phyloP scores from a whole-genome alignment of 1,284 basidiomycete species.

The Cutaneotrichosporon sp. region DNA sequence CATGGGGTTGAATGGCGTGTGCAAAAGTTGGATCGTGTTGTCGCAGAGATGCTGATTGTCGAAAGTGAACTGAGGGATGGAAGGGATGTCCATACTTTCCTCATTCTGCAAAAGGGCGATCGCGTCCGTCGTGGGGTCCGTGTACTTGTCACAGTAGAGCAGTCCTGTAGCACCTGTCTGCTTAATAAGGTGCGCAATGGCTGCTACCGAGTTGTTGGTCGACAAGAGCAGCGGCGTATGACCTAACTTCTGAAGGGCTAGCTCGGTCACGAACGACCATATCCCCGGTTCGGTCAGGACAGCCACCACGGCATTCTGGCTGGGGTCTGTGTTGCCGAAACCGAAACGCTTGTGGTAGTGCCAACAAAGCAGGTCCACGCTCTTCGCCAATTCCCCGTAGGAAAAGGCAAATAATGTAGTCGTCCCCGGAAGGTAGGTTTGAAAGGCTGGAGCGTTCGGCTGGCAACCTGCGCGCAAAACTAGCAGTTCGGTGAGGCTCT shows the following conservation, averaged over 20 bases:
- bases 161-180: slow-evolving; percentile 34
- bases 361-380: not conserved
- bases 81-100: too few relatives aligned
- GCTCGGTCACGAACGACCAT: slow-evolving; percentile 49
- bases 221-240: slow-evolving; percentile 52
- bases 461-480: too few relatives aligned
- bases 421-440: too few relatives aligned
- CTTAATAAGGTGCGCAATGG: slow-evolving; percentile 56
- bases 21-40: too few relatives aligned
- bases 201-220: slow-evolving; percentile 57
- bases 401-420: not conserved
- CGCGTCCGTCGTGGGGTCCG: too few relatives aligned
- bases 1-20: slow-evolving; percentile 38
- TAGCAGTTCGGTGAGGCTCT: too few relatives aligned
- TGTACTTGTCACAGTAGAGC: too few relatives aligned
- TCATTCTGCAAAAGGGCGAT: too few relatives aligned
- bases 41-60: too few relatives aligned
- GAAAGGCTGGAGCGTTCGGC: too few relatives aligned
- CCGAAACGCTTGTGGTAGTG: not conserved
- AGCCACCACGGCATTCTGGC: too few relatives aligned
- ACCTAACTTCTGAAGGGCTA: slow-evolving; percentile 51
- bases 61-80: too few relatives aligned
- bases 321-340: not conserved
- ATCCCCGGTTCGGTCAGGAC: slow-evolving; percentile 29
- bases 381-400: not conserved